These are phyloP conservation scores for Ambrosiella cleistominuta DNA, from an alignment of 2,329 filamentous ascomycete genomes.

Conservation along the genomic window DNA sequence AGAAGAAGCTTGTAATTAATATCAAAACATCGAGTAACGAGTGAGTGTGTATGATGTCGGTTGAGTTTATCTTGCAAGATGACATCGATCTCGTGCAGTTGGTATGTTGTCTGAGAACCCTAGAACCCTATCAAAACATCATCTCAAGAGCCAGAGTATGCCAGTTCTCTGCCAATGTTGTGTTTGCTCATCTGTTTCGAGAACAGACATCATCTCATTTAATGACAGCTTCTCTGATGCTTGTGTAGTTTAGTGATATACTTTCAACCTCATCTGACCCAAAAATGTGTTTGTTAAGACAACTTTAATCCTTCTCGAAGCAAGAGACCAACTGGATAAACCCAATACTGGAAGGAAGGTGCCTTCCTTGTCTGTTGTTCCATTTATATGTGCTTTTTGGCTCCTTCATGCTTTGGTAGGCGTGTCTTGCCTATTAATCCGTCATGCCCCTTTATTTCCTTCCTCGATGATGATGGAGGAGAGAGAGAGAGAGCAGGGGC, in stretches of 20 bases:
- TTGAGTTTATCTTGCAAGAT: too few relatives aligned
- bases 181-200: neutral
- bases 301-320: neutral
- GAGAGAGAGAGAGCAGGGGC: slow-evolving; percentile 1
- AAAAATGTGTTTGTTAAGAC: too few relatives aligned
- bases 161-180: neutral
- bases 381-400: slow-evolving; percentile 9
- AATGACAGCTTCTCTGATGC: neutral
- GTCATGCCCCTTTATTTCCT: slow-evolving; percentile 13
- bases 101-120: too few relatives aligned
- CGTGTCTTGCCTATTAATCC: neutral
- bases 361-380: slow-evolving; percentile 12
- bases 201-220: neutral
- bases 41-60: too few relatives aligned
- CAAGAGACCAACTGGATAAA: neutral
- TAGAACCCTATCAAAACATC: neutral
- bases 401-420: slow-evolving; percentile 6
- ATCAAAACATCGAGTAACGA: neutral
- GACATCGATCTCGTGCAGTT: too few relatives aligned
- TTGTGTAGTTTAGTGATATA: neutral
- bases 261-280: neutral
- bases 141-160: neutral
- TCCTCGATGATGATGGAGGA: neutral
- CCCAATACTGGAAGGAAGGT: neutral
- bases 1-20: neutral